Percentiles rank a stretch among this genome's conserved stretches.
phyloP scores from a whole-genome alignment of 768 basidiomycete genomes.

The Rhizopogon vesiculosus region DNA sequence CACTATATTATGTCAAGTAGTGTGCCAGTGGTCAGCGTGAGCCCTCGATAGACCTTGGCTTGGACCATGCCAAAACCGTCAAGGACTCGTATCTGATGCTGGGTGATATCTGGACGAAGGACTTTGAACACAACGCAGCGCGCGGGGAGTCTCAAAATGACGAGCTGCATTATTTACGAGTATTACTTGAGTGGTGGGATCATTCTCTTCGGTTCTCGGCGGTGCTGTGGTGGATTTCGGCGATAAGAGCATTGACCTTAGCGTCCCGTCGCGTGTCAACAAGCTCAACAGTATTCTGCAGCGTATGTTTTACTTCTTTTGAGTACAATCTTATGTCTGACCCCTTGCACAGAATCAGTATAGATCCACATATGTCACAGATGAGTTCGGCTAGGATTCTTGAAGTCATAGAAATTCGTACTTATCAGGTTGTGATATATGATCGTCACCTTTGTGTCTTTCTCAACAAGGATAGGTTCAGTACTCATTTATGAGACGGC shows the following conservation, averaged over 20 bases:
- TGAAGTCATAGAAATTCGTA: constrained; percentile 82
- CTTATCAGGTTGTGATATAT: constrained; percentile 81
- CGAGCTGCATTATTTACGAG: constrained; percentile 18
- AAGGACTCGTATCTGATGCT: constrained; percentile 18
- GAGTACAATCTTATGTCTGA: background rate
- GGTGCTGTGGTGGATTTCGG: constrained; percentile 96
- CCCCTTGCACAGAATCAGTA: background rate
- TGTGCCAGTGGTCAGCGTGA: background rate
- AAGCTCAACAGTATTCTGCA: constrained; percentile 88
- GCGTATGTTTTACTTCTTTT: constrained; percentile 43
- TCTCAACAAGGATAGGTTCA: background rate
- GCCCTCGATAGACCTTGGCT: background rate
- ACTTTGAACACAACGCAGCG: constrained; percentile 15
- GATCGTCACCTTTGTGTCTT: background rate
- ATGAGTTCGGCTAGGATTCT: too few relatives aligned
- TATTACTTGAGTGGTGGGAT: constrained; percentile 15
- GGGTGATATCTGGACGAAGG: constrained; percentile 20
- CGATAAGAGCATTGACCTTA: constrained; percentile 97
- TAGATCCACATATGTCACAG: background rate
- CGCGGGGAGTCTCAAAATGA: constrained; percentile 19
- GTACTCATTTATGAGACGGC: constrained; percentile 64
- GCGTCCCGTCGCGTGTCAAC: constrained; percentile 89
- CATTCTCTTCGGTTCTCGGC: constrained; percentile 65
- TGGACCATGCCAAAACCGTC: constrained; percentile 10
- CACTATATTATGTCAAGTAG: constrained; percentile 10